Conservation (phyloP, 2,329 filamentous ascomycete species). For the Taxawa tesnikishii region DNA sequence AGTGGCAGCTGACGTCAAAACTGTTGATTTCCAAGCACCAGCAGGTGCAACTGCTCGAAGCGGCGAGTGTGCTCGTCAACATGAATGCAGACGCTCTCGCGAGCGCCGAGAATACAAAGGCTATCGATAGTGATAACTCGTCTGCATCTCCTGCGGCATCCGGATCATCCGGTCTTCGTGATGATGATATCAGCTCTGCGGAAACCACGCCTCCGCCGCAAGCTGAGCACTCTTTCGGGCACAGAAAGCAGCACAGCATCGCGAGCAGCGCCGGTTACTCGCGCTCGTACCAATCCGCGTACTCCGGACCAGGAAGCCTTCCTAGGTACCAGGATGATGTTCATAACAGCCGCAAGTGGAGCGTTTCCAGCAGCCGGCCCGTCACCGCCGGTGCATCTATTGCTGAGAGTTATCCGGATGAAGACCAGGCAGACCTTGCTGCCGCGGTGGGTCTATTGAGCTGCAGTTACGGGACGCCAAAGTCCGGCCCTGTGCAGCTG, state of each 20-base stretch:
- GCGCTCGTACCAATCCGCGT: constrained; percentile 69
- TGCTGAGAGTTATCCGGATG: constrained; percentile 58
- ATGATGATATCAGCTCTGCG: constrained; percentile 68
- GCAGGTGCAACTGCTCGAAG: constrained; percentile 93
- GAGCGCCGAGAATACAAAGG: constrained; percentile 52
- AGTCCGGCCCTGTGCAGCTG: constrained; percentile 50
- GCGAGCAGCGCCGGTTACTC: constrained; percentile 41
- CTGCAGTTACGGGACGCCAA: constrained; percentile 79
- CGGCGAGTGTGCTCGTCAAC: constrained; percentile 84
- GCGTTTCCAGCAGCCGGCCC: constrained; percentile 55
- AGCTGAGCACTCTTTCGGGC: constrained; percentile 42
- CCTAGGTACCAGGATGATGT: constrained; percentile 41
- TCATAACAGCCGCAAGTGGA: constrained; percentile 52
- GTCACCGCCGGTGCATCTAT: constrained; percentile 52
- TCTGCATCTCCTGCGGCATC: constrained; percentile 74
- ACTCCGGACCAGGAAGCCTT: constrained; percentile 34
- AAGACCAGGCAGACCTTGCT: constrained; percentile 78
- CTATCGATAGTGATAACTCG: constrained; percentile 66
- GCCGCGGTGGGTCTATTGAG: constrained; percentile 83
- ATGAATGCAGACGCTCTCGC: constrained; percentile 64
- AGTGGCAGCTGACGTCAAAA: constrained; percentile 96
- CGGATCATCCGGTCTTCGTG: constrained; percentile 60
- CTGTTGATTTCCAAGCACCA: constrained; percentile 98
- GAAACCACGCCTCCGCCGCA: constrained; percentile 88
- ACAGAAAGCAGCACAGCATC: constrained; percentile 33